Evolutionary conservation across 805 yeast genomes (phyloP).

Genomic region (Geotrichum ghanense): DNA sequence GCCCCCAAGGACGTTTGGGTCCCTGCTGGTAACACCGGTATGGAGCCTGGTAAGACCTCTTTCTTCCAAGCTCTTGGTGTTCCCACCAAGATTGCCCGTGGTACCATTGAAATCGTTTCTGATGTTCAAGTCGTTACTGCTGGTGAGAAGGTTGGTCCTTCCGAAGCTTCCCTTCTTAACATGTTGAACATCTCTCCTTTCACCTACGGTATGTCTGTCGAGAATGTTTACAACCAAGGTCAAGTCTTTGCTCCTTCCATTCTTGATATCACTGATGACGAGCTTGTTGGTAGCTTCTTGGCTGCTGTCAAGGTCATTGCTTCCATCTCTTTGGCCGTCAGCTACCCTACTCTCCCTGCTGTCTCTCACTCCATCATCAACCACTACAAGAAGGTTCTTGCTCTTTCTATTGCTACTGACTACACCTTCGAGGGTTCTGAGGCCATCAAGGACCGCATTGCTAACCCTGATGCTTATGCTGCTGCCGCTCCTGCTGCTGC

Average conservation of each 20-base stretch:
- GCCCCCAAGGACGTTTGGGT: slow-evolving; percentile 97
- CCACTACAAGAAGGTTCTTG: slow-evolving; percentile 98
- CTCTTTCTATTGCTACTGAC: slow-evolving; percentile 96
- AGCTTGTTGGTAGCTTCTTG: slow-evolving; percentile 84
- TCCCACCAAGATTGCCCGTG: slow-evolving; percentile 99
- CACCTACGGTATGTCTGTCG: slow-evolving; percentile 95
- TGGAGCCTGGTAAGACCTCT: slow-evolving; percentile 99
- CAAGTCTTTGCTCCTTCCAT: slow-evolving; percentile 94
- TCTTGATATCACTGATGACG: slow-evolving; percentile 97
- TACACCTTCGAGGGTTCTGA: slow-evolving; percentile 99
- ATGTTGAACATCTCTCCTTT: slow-evolving; percentile 99
- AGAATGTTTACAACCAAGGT: slow-evolving; percentile 97
- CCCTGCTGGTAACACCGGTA: slow-evolving; percentile 99
- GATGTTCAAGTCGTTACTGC: slow-evolving; percentile 92
- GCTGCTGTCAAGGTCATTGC: slow-evolving; percentile 90
- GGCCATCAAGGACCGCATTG: slow-evolving; percentile 97
- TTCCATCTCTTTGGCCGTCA: slow-evolving; percentile 91
- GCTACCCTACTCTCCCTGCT: slow-evolving; percentile 99
- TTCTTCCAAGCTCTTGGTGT: slow-evolving; percentile 99
- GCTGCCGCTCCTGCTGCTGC: slow-evolving; percentile 98
- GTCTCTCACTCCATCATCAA: slow-evolving; percentile 98
- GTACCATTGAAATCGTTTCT: slow-evolving; percentile 98
- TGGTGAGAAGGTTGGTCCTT: slow-evolving; percentile 89
- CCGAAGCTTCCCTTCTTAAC: slow-evolving; percentile 97
- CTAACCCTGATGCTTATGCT: slow-evolving; percentile 99